Evolutionary conservation across 805 yeast genomes (phyloP).

Genomic region (Saturnispora dispora): DNA sequence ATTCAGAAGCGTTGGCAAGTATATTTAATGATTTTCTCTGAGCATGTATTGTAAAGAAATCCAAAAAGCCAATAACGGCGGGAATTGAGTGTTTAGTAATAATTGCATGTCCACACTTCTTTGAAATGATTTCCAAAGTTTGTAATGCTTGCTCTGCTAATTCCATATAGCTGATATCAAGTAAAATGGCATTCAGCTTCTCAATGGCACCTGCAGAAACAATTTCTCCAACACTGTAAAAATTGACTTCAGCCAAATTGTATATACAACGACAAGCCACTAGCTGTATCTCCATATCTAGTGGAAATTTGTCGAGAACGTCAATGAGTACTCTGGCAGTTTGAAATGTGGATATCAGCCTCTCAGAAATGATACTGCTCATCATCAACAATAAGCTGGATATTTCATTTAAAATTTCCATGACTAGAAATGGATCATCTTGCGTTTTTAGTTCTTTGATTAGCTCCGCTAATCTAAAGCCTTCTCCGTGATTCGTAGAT

Average conservation of each 20-base stretch:
- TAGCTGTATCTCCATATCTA: conserved; percentile 70
- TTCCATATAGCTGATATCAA: conserved; percentile 77
- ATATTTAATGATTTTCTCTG: conserved; percentile 73
- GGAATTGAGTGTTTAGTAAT: conserved; percentile 52
- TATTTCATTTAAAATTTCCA: conserved; percentile 58
- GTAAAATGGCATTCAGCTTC: conserved; percentile 52
- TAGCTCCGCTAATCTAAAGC: conserved; percentile 20
- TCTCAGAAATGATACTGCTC: conserved; percentile 49
- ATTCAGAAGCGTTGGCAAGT: conserved; percentile 59
- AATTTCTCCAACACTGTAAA: conserved; percentile 52
- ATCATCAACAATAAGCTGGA: conserved; percentile 60
- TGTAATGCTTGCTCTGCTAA: conserved; percentile 86
- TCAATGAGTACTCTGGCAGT: conserved; percentile 46
- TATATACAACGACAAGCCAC: conserved; percentile 78
- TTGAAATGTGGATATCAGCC: conserved; percentile 51
- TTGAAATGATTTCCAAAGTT: conserved; percentile 58
- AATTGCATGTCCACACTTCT: conserved; percentile 42
- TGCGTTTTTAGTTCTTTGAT: conserved; percentile 32
- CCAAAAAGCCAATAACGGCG: conserved; percentile 64
- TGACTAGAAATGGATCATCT: conserved; percentile 50
- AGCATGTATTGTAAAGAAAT: conserved; percentile 82
- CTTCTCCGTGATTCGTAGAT: conserved; percentile 13
- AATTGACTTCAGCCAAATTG: conserved; percentile 68
- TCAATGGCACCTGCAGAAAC: conserved; percentile 59
- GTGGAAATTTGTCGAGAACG: conserved; percentile 50